Conservation (phyloP, 2,329 filamentous ascomycete genomes). For the Capronia americana region DNA sequence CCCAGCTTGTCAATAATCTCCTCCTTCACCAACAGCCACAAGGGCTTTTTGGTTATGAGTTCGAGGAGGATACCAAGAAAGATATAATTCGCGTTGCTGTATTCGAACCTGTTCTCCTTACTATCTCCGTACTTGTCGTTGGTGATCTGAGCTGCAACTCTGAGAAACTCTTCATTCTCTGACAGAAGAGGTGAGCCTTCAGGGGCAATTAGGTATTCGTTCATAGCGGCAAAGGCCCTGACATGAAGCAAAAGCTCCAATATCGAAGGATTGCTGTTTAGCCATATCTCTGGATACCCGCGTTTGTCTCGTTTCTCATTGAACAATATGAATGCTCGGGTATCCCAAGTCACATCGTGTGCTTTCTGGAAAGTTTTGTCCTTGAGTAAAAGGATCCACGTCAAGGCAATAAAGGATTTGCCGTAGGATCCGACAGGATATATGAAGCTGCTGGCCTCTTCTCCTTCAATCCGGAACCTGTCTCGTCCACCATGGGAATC, state of each 20-base stretch:
- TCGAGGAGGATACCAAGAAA: not conserved
- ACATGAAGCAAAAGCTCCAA: not conserved
- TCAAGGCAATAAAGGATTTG: not conserved
- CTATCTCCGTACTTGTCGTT: not conserved
- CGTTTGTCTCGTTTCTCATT: not conserved
- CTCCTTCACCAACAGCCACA: not conserved
- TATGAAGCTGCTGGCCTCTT: constrained; percentile 3
- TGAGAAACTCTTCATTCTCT: not conserved
- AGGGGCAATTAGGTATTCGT: not conserved
- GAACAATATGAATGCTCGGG: not conserved
- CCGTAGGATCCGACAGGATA: constrained; percentile 4
- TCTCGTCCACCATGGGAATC: not conserved
- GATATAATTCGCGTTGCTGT: not conserved
- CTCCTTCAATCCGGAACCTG: not conserved
- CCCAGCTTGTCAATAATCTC: not conserved
- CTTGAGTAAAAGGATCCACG: constrained; percentile 1
- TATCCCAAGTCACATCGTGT: not conserved
- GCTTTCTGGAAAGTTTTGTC: not conserved
- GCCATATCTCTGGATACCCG: not conserved
- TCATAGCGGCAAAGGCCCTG: not conserved
- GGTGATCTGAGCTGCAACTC: not conserved
- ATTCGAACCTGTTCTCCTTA: not conserved
- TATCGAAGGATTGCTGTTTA: not conserved
- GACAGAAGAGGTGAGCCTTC: not conserved
- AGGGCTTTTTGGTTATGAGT: not conserved